phyloP scores from a whole-genome alignment of 805 yeast species.

The Priceomyces fermenticarens region DNA sequence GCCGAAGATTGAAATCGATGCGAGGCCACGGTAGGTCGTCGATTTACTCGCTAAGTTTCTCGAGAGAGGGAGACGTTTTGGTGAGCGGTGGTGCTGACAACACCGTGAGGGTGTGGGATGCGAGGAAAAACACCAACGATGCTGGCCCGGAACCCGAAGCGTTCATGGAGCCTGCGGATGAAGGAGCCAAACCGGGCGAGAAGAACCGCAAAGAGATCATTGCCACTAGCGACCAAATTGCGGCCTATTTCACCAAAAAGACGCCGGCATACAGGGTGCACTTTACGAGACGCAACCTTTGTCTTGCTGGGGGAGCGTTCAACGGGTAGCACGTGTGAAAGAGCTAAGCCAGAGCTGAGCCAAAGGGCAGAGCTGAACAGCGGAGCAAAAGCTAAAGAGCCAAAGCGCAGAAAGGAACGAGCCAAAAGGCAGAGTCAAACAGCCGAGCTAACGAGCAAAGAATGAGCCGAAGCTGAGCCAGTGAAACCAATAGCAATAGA shows the following conservation, averaged over 20 bases:
- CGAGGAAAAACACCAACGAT: conserved; percentile 79
- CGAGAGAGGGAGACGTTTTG: conserved; percentile 82
- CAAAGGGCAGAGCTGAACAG: no score
- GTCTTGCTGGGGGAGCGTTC: conserved; percentile 91
- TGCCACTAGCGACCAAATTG: conserved; percentile 88
- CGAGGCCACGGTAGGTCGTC: conserved; percentile 90
- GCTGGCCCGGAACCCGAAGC: conserved; percentile 77
- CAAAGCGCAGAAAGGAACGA: no score
- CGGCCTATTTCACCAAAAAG: conserved; percentile 88
- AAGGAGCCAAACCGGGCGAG: conserved; percentile 26
- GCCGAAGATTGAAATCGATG: conserved; percentile 85
- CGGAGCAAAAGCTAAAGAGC: no score
- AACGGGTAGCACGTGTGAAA: conserved; percentile 7
- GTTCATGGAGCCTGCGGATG: conserved; percentile 21
- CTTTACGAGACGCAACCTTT: conserved; percentile 86
- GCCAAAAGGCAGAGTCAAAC: no score
- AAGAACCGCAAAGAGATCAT: conserved; percentile 63
- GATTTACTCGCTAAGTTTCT: conserved; percentile 79
- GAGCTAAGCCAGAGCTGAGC: no score
- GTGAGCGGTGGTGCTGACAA: conserved; percentile 92
- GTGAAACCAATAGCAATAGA: no score
- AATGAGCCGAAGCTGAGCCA: no score
- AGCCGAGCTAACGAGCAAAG: no score
- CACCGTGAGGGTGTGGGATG: conserved; percentile 95
- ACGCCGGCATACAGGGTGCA: conserved; percentile 93